Conservation (phyloP, 208 protist species). For the Leishmania guyanensis region DNA sequence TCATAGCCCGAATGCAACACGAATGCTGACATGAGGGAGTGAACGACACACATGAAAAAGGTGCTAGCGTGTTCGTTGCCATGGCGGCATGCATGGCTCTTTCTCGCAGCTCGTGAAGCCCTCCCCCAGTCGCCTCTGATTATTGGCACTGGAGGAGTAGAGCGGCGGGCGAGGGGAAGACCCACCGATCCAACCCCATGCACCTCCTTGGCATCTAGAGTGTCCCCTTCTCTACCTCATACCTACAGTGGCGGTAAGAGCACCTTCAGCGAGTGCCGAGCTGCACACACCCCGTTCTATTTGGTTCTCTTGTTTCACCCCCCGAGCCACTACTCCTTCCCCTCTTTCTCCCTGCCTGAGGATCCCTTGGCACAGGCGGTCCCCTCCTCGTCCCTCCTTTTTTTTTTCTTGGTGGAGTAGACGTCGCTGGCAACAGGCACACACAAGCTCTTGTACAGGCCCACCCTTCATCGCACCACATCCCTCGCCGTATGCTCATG, state of each 20-base stretch:
- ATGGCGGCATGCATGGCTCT: not conserved
- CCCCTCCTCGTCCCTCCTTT: not conserved
- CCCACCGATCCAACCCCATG: not conserved
- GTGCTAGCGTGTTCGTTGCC: not conserved
- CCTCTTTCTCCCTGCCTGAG: not conserved
- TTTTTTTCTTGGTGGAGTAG: not conserved
- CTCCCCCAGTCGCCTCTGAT: no score
- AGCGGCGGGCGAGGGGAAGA: not conserved
- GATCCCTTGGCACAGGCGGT: not conserved
- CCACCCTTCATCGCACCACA: not conserved
- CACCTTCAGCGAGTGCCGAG: not conserved
- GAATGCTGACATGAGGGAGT: no score
- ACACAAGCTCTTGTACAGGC: not conserved
- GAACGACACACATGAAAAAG: not conserved
- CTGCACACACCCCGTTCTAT: not conserved
- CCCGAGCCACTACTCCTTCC: no score
- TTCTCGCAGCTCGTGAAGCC: not conserved
- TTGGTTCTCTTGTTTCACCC: not conserved
- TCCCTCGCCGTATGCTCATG: slow-evolving; percentile 7
- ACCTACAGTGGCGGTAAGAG: not conserved
- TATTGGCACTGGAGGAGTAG: not conserved
- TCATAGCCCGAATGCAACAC: not conserved
- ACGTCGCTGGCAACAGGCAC: not conserved
- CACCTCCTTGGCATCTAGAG: no score
- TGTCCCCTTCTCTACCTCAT: not conserved